Evolutionary conservation across 2,329 filamentous ascomycete species (phyloP).

Genomic region (Lachnellula suecica): DNA sequence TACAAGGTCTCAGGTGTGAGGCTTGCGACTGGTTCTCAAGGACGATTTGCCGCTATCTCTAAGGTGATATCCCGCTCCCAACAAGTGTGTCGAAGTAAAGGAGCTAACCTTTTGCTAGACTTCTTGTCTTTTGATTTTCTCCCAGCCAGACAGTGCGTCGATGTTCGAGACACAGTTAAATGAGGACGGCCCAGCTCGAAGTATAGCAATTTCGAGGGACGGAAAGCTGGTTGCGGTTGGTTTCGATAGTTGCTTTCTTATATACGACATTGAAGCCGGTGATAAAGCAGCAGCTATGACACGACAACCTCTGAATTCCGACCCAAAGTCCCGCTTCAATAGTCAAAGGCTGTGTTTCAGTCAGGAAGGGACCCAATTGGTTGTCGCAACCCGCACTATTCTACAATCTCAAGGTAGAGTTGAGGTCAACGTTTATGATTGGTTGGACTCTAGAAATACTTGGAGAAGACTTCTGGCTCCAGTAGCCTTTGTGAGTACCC

Average conservation of each 20-base stretch:
- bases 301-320: background rate
- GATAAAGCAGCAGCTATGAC: background rate
- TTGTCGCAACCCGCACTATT: background rate
- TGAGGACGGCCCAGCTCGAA: background rate
- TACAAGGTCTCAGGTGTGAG: background rate
- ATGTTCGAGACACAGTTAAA: background rate
- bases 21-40: background rate
- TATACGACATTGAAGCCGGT: background rate
- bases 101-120: background rate
- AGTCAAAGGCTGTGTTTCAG: background rate
- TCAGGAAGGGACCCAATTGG: background rate
- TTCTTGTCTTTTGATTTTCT: background rate
- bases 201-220: background rate
- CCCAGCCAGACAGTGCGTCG: background rate
- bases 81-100: background rate
- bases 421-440: background rate
- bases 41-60: background rate
- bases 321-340: background rate
- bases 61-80: background rate
- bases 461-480: background rate
- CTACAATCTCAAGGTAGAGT: background rate
- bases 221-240: background rate
- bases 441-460: background rate
- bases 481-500: background rate
- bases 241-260: background rate